A percentile compares a stretch with the other conserved stretches of the same genome.
Conservation (phyloP, 2,329 filamentous ascomycete species). For the Monilinia polystroma region DNA sequence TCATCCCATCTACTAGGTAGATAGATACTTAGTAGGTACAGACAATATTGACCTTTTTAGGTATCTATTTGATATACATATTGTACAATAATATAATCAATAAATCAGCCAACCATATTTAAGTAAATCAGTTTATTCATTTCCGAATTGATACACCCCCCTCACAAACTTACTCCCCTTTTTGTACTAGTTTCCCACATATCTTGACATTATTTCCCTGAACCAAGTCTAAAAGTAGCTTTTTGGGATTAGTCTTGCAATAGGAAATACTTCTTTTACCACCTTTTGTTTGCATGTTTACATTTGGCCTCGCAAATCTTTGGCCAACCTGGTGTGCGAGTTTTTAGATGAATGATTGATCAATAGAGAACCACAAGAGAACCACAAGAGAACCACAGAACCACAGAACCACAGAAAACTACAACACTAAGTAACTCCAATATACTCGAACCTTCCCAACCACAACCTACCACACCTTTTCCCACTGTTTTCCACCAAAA, state of each 20-base stretch:
- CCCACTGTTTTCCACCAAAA: conserved; percentile 19
- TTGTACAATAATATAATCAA: neutral
- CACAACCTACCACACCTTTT: conserved; percentile 18
- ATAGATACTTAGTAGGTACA: no score
- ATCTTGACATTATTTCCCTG: neutral
- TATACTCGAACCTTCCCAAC: conserved; percentile 22
- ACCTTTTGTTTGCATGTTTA: neutral
- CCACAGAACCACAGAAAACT: neutral
- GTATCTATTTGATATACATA: no score
- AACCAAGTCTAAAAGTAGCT: conserved; percentile 2
- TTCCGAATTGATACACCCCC: conserved; percentile 14
- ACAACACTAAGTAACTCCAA: conserved; percentile 18
- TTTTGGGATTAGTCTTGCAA: neutral
- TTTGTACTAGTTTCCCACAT: neutral
- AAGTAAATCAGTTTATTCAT: neutral
- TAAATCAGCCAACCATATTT: conserved; percentile 1
- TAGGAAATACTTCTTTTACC: neutral
- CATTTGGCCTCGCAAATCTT: neutral
- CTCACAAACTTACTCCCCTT: neutral
- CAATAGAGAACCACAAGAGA: neutral
- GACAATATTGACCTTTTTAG: no score
- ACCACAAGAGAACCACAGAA: neutral
- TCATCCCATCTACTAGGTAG: no score
- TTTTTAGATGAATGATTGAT: conserved; percentile 7
- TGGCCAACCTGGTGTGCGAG: neutral